Base-by-base conservation (phyloP, 2,329 filamentous ascomycete genomes). In the Metarhizium humberi region DNA sequence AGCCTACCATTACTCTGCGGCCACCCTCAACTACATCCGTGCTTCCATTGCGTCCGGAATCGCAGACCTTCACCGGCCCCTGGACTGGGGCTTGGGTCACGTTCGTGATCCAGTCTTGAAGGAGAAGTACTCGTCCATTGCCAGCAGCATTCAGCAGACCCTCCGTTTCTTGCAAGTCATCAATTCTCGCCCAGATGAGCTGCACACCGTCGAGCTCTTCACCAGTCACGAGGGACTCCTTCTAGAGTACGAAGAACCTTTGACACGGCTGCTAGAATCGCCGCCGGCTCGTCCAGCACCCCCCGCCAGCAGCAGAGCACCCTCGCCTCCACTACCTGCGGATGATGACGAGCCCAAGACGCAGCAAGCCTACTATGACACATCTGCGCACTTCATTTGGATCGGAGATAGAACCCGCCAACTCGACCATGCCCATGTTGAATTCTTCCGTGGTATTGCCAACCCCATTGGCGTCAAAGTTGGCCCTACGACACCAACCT, bases 391-490 rank as follows among this genome's bases (percentile, higher is more conserved):
- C 69, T 97, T 99, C 76, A 81, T 99, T 69, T 99, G 94, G 94
- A 95, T 99, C 64, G 94, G 94, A 54, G 94, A 99, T 71, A 88
- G 94, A 61, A 99, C 94, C 2, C 84, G 94, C 50, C 92, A 97
- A 72, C 83, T 96, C 49, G 88, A 94, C 67, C 90, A 92, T 63
- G 92, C 88, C 0, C 94, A 99, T 71, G 88, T 99, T 59, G 94
- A 99, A 73, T 99, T 95, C 78, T 95, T 97, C 80, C 87, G 94
- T 49, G 94, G 94, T 56, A 87, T 99, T 61, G 87, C 90, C 64
- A 99, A 99, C 74, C 94, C 94, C 0, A 90, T 99, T 63, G 94
- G 94, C 58, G 86, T 99, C 72, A 99, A 99, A 72, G 88, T 99
- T 56, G 94, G 94, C 0, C 94, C 94, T 8, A 87, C 85, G 5